phyloP scores from a whole-genome alignment of 331 rosid species.

The Erythrophleum ivorense region DNA sequence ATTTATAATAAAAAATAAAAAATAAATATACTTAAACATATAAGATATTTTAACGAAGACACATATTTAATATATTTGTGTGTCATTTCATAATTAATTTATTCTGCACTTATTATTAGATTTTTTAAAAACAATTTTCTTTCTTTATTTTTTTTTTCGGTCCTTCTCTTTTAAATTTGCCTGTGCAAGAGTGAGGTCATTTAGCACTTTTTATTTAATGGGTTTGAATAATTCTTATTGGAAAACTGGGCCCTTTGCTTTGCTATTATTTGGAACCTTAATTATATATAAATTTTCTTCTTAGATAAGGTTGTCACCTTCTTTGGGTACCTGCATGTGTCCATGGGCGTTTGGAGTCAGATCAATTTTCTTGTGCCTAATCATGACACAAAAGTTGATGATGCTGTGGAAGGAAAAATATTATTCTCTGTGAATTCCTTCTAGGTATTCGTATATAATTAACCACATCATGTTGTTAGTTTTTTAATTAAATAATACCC shows the following conservation, averaged over 20 bases:
- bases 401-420: background rate
- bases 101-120: background rate
- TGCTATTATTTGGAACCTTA: background rate
- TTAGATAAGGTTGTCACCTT: slow-evolving; percentile 51
- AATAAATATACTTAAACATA: background rate
- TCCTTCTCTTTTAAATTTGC: no score
- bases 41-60: background rate
- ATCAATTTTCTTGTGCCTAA: slow-evolving; percentile 41
- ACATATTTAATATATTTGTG: background rate
- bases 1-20: background rate
- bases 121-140: no score
- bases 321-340: slow-evolving; percentile 45
- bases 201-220: slow-evolving; percentile 42
- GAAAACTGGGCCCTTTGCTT: slow-evolving; percentile 30
- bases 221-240: slow-evolving; percentile 36
- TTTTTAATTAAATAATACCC: slow-evolving; percentile 30
- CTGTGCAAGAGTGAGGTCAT: background rate
- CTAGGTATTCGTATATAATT: slow-evolving; percentile 19
- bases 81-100: background rate
- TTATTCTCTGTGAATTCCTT: slow-evolving; percentile 38
- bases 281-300: slow-evolving; percentile 28
- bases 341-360: slow-evolving; percentile 35
- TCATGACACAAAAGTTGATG: slow-evolving; percentile 43
- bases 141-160: no score
- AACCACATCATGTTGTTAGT: slow-evolving; percentile 19